Evolutionary conservation across 805 yeast genomes (phyloP), one percentile per base, ranked within the genome.

Genomic region (Suhomyces pyralidae): DNA sequence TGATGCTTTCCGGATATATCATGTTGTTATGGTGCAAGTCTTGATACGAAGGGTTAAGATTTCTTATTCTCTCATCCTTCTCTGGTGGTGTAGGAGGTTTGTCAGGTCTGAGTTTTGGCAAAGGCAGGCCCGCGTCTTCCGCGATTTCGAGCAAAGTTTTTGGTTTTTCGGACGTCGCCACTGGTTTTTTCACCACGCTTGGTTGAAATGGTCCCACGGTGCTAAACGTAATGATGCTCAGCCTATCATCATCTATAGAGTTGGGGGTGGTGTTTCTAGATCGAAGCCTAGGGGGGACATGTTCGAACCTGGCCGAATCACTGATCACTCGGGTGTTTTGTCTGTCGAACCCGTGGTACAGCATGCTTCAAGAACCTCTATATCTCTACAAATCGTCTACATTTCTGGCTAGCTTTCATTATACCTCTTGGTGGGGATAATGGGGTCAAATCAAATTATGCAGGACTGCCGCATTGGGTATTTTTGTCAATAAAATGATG

Each of bases 241-340:
- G 51, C 15, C 48, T 46, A 7, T 46, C 57, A 40, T 50, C 60
- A 26, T 30, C 55, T n/a, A 40, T 15, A 3, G 42, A 45, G 6
- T 68, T 60, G 1, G 75, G 74, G 7, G 75, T 64, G 2, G 69
- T 49, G 47, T 70, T 66, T 55, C 74, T 54, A 3, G 75, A 68
- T 36, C 74, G 55, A 25, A 56, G 58, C 46, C 67, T 36, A 1
- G 71, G 68, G 5, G 59, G 55, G 2, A 56, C 69, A 49, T 58
- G 64, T 34, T 70, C 70, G 49, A 71, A 73, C 7, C 76, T 59
- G 17, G 74, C 65, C 8, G 61, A 50, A 52, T 70, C 75, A 52
- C 72, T 63, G 8, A 67, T 66, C 12, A 70, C 62, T 26, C 72
- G 56, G 6, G 32, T 24, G 26, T 25, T 40, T 25, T 36, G 26